Evolutionary conservation across 768 basidiomycete species (phyloP).

Genomic region (Boletus barrowsii): DNA sequence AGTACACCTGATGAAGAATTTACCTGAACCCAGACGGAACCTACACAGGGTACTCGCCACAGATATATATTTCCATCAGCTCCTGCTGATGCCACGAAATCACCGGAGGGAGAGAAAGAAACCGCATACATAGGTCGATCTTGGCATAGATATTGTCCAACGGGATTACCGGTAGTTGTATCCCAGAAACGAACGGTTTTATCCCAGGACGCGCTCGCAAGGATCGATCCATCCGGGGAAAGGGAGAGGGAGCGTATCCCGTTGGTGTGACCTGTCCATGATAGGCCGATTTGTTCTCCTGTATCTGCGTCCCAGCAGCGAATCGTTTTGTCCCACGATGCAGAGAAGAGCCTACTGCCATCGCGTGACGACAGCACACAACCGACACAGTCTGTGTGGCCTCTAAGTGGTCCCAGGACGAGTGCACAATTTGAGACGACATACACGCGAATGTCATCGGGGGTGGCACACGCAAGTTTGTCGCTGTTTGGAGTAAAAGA

Average conservation of each 20-base stretch:
- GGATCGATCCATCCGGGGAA: not conserved
- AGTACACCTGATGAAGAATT: no score
- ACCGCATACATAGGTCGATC: not conserved
- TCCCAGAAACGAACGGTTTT: slow-evolving; percentile 8
- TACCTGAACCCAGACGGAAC: no score
- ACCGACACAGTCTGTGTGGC: not conserved
- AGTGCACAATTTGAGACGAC: not conserved
- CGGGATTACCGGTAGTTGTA: not conserved
- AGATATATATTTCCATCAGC: not conserved
- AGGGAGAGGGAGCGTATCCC: not conserved
- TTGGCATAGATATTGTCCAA: not conserved
- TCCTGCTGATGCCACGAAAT: not conserved
- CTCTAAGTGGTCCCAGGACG: not conserved
- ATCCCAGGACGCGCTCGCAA: slow-evolving; percentile 2
- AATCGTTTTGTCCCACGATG: not conserved
- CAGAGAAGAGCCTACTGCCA: not conserved
- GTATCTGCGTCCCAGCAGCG: not conserved
- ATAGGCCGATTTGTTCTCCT: not conserved
- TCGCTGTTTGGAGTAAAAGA: slow-evolving; percentile 1
- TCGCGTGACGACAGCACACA: not conserved
- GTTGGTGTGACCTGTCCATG: not conserved
- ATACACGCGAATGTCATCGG: not conserved
- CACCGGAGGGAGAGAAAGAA: slow-evolving; percentile 2
- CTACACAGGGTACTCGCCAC: no score
- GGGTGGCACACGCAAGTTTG: not conserved